Evolutionary conservation across 1,284 basidiomycete species (phyloP).

Genomic region (Neonothopanus nambi): DNA sequence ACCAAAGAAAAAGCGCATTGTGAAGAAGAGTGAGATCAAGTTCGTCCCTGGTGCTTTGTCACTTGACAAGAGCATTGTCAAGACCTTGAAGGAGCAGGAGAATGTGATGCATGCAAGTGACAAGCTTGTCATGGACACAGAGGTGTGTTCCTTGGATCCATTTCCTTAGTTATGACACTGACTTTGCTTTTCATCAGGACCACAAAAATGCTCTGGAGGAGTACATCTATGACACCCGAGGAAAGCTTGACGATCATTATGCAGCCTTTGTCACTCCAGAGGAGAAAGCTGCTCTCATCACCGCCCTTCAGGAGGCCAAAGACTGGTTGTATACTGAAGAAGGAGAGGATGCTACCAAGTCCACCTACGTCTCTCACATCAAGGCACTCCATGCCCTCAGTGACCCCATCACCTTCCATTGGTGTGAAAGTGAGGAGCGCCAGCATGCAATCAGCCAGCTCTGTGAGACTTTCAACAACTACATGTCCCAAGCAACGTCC

Average conservation of each 20-base stretch:
- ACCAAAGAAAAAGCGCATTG: conserved; percentile 80
- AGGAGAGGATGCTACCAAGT: conserved; percentile 93
- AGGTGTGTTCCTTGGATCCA: conserved; percentile 57
- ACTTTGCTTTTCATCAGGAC: conserved; percentile 59
- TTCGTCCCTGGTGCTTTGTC: conserved; percentile 67
- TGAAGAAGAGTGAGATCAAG: conserved; percentile 81
- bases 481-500: conserved; percentile 79
- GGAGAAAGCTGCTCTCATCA: too few species aligned
- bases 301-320: too few species aligned
- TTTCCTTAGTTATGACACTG: neutral
- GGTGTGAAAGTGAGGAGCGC: too few species aligned
- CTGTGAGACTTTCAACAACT: conserved; percentile 83
- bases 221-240: conserved; percentile 92
- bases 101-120: conserved; percentile 85
- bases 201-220: conserved; percentile 97
- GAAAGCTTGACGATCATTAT: conserved; percentile 88
- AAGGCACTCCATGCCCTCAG: conserved; percentile 81
- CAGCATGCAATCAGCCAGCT: too few species aligned
- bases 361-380: conserved; percentile 80
- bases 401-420: too few species aligned
- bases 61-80: conserved; percentile 62
- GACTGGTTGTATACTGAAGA: conserved; percentile 96
- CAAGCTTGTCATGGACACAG: conserved; percentile 94
- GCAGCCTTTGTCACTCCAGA: too few species aligned
- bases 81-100: conserved; percentile 76